phyloP scores from a whole-genome alignment of 306 rosid genomes.

The Sophora flavescens region DNA sequence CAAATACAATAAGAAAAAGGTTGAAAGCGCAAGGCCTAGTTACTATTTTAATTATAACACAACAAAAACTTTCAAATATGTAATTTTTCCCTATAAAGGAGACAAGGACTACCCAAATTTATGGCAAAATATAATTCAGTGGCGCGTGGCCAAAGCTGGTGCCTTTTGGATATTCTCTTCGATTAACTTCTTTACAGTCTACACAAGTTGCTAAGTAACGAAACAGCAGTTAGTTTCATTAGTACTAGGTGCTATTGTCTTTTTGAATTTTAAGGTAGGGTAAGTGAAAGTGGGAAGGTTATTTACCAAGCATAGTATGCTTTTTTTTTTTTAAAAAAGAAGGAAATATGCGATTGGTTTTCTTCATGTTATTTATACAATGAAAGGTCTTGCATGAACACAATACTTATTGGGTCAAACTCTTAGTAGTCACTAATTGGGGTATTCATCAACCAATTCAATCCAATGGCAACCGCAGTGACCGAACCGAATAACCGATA shows the following conservation, averaged over 20 bases:
- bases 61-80: constrained; percentile 3
- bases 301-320: background rate
- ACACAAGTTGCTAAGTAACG: too few relatives aligned
- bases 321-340: background rate
- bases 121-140: background rate
- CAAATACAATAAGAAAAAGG: constrained; percentile 26
- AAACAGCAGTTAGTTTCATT: too few relatives aligned
- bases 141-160: background rate
- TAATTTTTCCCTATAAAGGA: constrained; percentile 32
- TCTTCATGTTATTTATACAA: background rate
- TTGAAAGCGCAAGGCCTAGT: constrained; percentile 14
- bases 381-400: too few relatives aligned
- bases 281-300: background rate
- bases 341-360: too few relatives aligned
- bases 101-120: constrained; percentile 7
- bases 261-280: background rate
- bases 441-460: too few relatives aligned
- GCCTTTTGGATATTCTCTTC: background rate
- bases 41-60: background rate
- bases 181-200: too few relatives aligned
- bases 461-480: too few relatives aligned
- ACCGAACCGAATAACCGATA: too few relatives aligned
- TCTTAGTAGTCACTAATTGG: too few relatives aligned
- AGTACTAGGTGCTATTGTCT: too few relatives aligned
- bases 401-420: too few relatives aligned